These are phyloP conservation scores for Aureobasidium pullulans DNA, from an alignment of 2,329 filamentous ascomycete species.

Conservation along the genomic window DNA sequence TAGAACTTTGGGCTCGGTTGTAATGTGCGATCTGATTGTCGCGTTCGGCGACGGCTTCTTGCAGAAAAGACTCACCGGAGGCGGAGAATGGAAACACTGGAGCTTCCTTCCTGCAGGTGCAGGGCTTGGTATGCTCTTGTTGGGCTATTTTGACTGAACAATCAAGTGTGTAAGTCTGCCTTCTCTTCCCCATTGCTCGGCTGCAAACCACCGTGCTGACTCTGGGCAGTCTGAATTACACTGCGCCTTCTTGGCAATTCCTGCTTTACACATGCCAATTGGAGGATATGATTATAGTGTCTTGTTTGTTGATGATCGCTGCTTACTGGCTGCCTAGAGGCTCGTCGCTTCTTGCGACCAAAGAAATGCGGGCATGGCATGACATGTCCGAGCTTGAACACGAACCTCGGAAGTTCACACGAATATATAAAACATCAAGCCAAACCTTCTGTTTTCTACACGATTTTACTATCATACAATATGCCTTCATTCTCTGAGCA, in stretches of 20 bases:
- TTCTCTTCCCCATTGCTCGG: not conserved
- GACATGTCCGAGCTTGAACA: not conserved
- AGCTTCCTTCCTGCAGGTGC: not conserved
- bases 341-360: not conserved
- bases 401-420: not conserved
- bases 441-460: not conserved
- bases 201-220: not conserved
- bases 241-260: not conserved
- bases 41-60: not conserved
- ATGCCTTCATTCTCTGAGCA: slow-evolving; percentile 20
- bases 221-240: not conserved
- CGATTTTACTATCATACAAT: not conserved
- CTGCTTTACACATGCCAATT: not conserved
- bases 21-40: not conserved
- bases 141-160: slow-evolving; percentile 1
- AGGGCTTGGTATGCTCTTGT: not conserved
- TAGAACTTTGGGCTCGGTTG: not conserved
- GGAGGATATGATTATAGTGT: not conserved
- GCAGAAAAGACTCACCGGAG: not conserved
- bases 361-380: not conserved
- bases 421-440: not conserved
- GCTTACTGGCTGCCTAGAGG: not conserved
- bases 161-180: not conserved
- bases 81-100: slow-evolving; percentile 7
- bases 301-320: not conserved